phyloP scores from a whole-genome alignment of 176 grass and related monocot genomes.

The Oryza coarctata region DNA sequence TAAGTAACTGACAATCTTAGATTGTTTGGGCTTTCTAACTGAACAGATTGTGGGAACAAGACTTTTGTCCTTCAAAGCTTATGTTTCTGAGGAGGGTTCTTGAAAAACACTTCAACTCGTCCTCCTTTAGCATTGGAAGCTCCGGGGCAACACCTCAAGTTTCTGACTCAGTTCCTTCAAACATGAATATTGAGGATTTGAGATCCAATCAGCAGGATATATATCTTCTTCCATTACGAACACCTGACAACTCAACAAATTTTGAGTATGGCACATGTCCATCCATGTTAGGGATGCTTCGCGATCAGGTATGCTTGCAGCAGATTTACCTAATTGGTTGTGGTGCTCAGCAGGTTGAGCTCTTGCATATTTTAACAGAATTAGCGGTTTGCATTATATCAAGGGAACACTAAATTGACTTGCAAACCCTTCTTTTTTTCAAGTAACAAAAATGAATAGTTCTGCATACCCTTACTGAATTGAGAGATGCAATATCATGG shows the following conservation, averaged over 20 bases:
- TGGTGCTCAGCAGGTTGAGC: neutral
- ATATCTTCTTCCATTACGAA: slow-evolving; percentile 63
- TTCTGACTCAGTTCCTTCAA: slow-evolving; percentile 31
- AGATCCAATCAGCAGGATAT: slow-evolving; percentile 39
- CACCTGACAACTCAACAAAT: slow-evolving; percentile 38
- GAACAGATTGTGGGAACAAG: slow-evolving; percentile 60
- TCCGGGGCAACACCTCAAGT: slow-evolving; percentile 19
- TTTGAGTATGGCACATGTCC: slow-evolving; percentile 65
- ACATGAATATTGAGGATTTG: slow-evolving; percentile 38
- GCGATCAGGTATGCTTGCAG: slow-evolving; percentile 66
- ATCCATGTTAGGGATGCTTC: slow-evolving; percentile 63
- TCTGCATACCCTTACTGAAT: neutral
- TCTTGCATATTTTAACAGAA: neutral
- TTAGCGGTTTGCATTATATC: neutral
- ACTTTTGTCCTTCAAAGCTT: slow-evolving; percentile 58
- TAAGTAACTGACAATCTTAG: neutral
- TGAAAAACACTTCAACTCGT: slow-evolving; percentile 53
- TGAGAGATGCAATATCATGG: neutral
- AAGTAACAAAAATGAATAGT: neutral
- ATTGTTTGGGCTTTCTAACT: slow-evolving; percentile 13
- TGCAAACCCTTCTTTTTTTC: neutral
- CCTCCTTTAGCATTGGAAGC: slow-evolving; percentile 57
- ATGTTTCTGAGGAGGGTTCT: slow-evolving; percentile 52
- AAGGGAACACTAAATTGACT: neutral
- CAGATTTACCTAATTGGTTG: neutral